Base-by-base conservation (phyloP, 805 yeast genomes). In the Hanseniaspora clermontiae region DNA sequence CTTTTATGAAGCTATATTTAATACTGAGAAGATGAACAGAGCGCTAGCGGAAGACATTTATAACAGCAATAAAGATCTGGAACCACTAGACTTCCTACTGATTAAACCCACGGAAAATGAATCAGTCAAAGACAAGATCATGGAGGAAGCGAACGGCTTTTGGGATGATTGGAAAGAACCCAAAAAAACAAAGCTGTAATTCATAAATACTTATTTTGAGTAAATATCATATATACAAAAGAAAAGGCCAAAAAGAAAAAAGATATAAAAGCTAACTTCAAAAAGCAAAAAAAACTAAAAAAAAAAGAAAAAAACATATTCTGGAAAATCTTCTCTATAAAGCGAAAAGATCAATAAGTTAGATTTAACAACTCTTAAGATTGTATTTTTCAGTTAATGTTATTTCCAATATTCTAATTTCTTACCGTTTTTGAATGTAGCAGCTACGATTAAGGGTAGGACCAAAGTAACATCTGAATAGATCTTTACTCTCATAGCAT, bases 391-490 rank as follows among this genome's bases (percentile, higher is more conserved):
- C 76, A 80, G 59, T 79, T 48, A 39, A 15, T 42, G 47, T 43
- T 51, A 51, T 37, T 38, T 42, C 55, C 76, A 2, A 29, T 51
- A 53, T 49, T 55, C 53, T 11, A 55, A 31, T n/a, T 49, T 38
- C 37, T 65, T 66, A 60, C 79, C 77, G 65, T 76, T 74, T 40
- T 96, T 97, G 75, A 91, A 93, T 2, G 99, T 93, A 40, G 97
- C 97, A 50, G 97, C 98, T 36, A 93, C 97, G 61, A 93, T 84
- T 66, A 93, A 77, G 60, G 99, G 99, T 75, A 91, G 86, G 17
- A 93, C 97, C 34, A 88, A 75, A 12, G 96, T 85, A 17, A 87
- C 99, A 68, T 93, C 99, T 15, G 96, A 95, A 64, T 87, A 93
- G 47, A 93, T 90, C 72, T 93, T 93, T 57, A 89, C 95, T 59